Base-by-base conservation (phyloP, 306 rosid species). In the Vigna mungo region DNA sequence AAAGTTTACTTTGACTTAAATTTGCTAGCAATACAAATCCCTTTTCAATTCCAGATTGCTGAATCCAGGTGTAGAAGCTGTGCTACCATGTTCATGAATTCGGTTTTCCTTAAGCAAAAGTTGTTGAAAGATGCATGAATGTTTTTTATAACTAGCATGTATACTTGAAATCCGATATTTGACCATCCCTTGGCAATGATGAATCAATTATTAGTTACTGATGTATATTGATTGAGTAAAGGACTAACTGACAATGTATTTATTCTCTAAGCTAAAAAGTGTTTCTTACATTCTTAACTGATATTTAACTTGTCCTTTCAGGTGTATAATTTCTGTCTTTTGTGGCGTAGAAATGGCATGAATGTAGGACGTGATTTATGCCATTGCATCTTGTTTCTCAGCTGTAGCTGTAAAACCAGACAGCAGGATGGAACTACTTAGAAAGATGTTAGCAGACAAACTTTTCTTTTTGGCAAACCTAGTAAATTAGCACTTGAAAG, bases 391-490 rank as follows among this genome's bases (percentile, higher is more conserved):
- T 73, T 63, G 76, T 74, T 69, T 80, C 37, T 54, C 84, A 84
- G 87, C 32, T 83, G 73, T 78, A 68, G 80, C 46, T 70, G 10
- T 41, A 41, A 49, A 78, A 84, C 74, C 67, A 66, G 84, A 46
- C 74, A 59, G 78, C 75, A 72, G 75, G 74, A 71, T 44, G 77
- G 68, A 74, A 62, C 54, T 62, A 8, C 37, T 47, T 78, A 59
- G 76, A 47, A 81, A 47, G 81, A 72, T 49, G 77, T 65, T 68
- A 62, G 84, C 54, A 78, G 73, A 70, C 68, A 70, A 43, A 78
- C 69, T 81, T 58, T 81, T 81, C 77, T 25, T 82, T 72, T 79
- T 79, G 82, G 55, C 56, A 83, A 39, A 43, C 78, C 30, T 46
- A 70, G 87, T 66, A 77, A 81, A 74, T 80, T 47, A 77, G 66